Evolutionary conservation across 2,329 filamentous ascomycete genomes (phyloP).

Genomic region (Hypomyces rosellus): DNA sequence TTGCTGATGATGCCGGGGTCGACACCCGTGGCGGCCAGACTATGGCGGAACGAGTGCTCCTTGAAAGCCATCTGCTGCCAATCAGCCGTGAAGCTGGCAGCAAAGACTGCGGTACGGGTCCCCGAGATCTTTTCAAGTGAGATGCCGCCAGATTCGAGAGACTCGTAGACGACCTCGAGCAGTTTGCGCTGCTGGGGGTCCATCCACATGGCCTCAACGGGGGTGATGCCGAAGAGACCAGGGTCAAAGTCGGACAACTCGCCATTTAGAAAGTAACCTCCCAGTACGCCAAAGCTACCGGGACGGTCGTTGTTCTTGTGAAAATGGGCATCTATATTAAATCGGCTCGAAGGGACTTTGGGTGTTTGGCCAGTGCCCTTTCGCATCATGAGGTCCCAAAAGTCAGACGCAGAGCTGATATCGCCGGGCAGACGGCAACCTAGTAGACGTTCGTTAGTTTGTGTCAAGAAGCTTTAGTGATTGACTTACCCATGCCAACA

Average conservation of each 20-base stretch:
- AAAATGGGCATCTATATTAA: constrained; percentile 19
- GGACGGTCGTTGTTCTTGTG: constrained; percentile 29
- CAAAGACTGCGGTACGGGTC: constrained; percentile 11
- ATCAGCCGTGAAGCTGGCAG: background rate
- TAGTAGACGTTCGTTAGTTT: background rate
- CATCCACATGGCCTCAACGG: constrained; percentile 32
- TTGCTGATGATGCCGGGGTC: constrained; percentile 31
- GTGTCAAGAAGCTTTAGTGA: background rate
- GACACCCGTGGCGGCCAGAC: constrained; percentile 20
- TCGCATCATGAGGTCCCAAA: constrained; percentile 14
- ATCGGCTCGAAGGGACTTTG: constrained; percentile 15
- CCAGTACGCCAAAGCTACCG: constrained; percentile 14
- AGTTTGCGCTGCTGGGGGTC: constrained; percentile 37
- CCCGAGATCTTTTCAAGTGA: constrained; percentile 21
- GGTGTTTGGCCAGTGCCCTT: constrained; percentile 1
- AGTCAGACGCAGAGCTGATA: constrained; percentile 9
- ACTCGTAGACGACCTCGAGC: constrained; percentile 36
- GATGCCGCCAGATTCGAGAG: constrained; percentile 32
- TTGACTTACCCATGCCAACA: constrained; percentile 13
- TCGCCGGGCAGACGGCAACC: constrained; percentile 16
- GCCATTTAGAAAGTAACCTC: constrained; percentile 23
- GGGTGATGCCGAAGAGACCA: constrained; percentile 33
- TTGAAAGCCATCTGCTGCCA: constrained; percentile 6
- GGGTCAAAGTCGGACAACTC: constrained; percentile 29
- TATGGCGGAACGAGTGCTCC: constrained; percentile 5